Evolutionary conservation across 768 basidiomycete species (phyloP), one percentile per base, ranked within the genome.

Genomic region (Pleurotus djamor): DNA sequence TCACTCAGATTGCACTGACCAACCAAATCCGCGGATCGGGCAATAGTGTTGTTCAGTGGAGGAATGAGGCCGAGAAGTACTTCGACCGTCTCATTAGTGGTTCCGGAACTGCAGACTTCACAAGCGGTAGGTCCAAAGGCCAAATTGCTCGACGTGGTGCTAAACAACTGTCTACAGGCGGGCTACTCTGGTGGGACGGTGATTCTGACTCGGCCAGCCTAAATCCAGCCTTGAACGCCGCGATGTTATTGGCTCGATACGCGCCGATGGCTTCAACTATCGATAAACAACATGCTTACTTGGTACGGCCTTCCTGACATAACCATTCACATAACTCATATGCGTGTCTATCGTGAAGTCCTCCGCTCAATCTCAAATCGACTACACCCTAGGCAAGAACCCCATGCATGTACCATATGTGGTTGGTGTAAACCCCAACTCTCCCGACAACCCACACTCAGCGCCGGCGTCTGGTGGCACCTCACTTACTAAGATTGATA

Each of bases 321-420:
- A 45, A 32, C 50, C 41, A 14, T 36, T 17, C 32, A 21, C 48
- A 21, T 12, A 44, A 55, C 50, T 65, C 16, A 66, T 57, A 7
- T 3, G 48, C 59, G 32, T n/a, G 36, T 10, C 4, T 57, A 41
- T 47, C 61, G 13, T 32, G 9, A 48, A 93, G 91, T 71, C 73
- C 50, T 94, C 89, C 67, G 91, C 92, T 0, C 82, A 87, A 69
- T 75, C 72, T 36, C 95, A 98, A 70, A 65, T 96, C 9, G 82
- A 90, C 66, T 98, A 97, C 71, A 81, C 79, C 3, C 79, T 97
- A 5, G 96, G 96, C 38, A 84, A 89, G 52, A 98, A 98, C 68
- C 88, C 94, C 0, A 96, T 95, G 93, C 85, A 83, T 60, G 89
- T 84, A 8, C 88, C 91, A 1, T 98, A 97, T 70, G 72, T 97